phyloP scores from a whole-genome alignment of 257 asterid species.

The Henckelia pumila region DNA sequence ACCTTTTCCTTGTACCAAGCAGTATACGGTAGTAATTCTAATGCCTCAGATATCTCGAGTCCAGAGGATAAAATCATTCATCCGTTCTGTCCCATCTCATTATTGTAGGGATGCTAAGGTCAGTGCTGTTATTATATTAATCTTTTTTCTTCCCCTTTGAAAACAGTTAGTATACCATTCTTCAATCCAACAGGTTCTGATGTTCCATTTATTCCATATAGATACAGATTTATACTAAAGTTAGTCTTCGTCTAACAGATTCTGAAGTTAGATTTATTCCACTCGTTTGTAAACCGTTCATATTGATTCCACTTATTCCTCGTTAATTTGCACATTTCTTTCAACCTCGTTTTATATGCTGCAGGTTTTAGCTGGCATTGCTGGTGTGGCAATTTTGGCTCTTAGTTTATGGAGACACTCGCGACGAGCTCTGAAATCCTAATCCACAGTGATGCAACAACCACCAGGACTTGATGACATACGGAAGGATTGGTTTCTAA shows the following conservation, averaged over 20 bases:
- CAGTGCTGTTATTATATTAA: slow-evolving; percentile 4
- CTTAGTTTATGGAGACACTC: slow-evolving; percentile 68
- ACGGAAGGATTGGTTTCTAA: background rate
- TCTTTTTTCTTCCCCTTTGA: background rate
- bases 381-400: slow-evolving; percentile 57
- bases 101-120: slow-evolving; percentile 74
- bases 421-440: slow-evolving; percentile 42
- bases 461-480: slow-evolving; percentile 7
- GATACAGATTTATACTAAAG: background rate
- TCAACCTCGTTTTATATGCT: slow-evolving; percentile 18
- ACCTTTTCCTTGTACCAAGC: slow-evolving; percentile 87
- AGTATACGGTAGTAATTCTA: slow-evolving; percentile 82
- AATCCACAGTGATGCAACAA: slow-evolving; percentile 23
- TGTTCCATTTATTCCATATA: background rate
- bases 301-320: background rate
- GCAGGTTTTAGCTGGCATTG: slow-evolving; percentile 74
- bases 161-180: background rate
- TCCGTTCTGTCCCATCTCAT: slow-evolving; percentile 32
- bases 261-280: background rate
- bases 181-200: background rate
- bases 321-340: too few relatives aligned
- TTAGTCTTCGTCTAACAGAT: background rate
- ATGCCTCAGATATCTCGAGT: slow-evolving; percentile 82
- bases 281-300: too few relatives aligned
- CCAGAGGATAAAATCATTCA: slow-evolving; percentile 47